Evolutionary conservation across 2,329 filamentous ascomycete species (phyloP).

Genomic region (Alternaria incomplexa): DNA sequence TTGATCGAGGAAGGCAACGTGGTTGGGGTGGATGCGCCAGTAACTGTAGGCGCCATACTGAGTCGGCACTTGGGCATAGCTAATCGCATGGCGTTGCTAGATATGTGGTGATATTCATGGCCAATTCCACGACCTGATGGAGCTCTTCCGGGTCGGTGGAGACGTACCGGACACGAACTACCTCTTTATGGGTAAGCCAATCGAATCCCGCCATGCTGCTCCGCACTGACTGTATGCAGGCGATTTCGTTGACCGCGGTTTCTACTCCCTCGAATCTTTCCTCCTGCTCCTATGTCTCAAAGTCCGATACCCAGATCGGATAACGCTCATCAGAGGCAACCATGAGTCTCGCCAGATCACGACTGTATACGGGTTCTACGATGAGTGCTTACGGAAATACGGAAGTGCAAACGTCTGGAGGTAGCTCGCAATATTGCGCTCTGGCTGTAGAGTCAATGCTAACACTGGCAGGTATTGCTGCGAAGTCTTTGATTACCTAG

Average conservation of each 20-base stretch:
- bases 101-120: constrained; percentile 92
- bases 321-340: constrained; percentile 93
- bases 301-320: constrained; percentile 95
- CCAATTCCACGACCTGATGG: constrained; percentile 97
- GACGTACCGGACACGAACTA: constrained; percentile 96
- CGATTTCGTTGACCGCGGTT: constrained; percentile 96
- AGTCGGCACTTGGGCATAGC: not conserved
- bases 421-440: constrained; percentile 11
- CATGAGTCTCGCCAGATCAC: constrained; percentile 97
- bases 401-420: constrained; percentile 94
- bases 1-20: constrained; percentile 98
- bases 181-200: constrained; percentile 85
- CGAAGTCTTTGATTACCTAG: constrained; percentile 96
- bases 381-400: constrained; percentile 95
- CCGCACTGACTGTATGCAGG: constrained; percentile 57
- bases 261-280: constrained; percentile 97
- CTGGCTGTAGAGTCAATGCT: not conserved
- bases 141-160: constrained; percentile 90
- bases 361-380: constrained; percentile 97
- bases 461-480: constrained; percentile 70
- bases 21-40: constrained; percentile 90
- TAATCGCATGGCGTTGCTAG: constrained; percentile 9
- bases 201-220: not conserved
- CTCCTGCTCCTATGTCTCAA: constrained; percentile 94
- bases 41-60: constrained; percentile 68